These are phyloP conservation scores for Elaeis guineensis DNA, from an alignment of 176 grass and related monocot species.

Conservation along the genomic window DNA sequence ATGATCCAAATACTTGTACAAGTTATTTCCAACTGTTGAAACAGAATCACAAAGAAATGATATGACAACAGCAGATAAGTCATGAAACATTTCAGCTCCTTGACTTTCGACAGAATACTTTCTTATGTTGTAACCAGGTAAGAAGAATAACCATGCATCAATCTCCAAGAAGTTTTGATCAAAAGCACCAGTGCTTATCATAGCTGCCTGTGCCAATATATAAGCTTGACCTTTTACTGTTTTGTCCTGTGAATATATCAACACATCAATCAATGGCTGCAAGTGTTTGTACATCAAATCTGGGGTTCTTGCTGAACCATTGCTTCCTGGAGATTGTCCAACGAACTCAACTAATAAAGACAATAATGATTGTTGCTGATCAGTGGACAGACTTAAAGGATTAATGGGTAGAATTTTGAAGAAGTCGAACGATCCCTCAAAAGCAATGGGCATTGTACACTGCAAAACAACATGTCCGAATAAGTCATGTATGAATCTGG, in stretches of 20 bases:
- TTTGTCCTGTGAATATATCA: constrained; percentile 56
- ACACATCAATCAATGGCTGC: constrained; percentile 51
- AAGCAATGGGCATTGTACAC: constrained; percentile 54
- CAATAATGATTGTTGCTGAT: constrained; percentile 56
- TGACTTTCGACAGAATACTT: constrained; percentile 15
- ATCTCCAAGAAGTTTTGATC: constrained; percentile 62
- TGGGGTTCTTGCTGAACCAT: constrained; percentile 36
- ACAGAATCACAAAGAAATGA: constrained; percentile 85
- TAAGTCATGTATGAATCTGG: too few species aligned
- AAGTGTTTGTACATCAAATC: constrained; percentile 89
- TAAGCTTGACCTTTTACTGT: constrained; percentile 51
- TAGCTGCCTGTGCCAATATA: constrained; percentile 60
- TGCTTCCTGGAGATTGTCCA: constrained; percentile 38
- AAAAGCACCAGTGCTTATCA: constrained; percentile 78
- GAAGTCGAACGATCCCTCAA: constrained; percentile 88
- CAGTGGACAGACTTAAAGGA: constrained; percentile 54
- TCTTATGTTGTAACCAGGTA: constrained; percentile 47
- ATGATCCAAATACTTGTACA: constrained; percentile 81
- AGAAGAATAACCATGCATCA: constrained; percentile 76
- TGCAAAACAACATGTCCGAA: constrained; percentile 6
- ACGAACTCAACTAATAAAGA: constrained; percentile 60
- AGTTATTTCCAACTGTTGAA: constrained; percentile 77
- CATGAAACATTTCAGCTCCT: constrained; percentile 36
- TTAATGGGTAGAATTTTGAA: constrained; percentile 65
- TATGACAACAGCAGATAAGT: constrained; percentile 58